Conservation (phyloP, 805 yeast species). For the Starmerella ratchasimensis region DNA sequence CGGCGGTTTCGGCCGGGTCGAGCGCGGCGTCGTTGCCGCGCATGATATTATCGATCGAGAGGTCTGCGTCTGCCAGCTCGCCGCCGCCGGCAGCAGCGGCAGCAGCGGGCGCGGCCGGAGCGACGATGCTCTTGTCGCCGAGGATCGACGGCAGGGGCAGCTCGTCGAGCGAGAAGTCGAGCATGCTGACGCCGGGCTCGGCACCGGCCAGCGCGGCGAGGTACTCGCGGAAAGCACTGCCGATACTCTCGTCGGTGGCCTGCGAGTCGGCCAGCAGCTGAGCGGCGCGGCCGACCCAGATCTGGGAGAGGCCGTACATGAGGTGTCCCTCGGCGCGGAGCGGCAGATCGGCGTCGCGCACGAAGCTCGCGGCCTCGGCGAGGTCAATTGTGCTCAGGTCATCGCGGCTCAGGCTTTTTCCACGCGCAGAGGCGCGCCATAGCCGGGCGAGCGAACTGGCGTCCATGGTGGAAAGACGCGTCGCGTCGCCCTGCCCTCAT, state of each 20-base stretch:
- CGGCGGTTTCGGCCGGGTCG: slow-evolving; percentile 1
- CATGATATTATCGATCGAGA: slow-evolving; percentile 12
- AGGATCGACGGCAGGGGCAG: slow-evolving; percentile 6
- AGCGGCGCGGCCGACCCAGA: slow-evolving; percentile 9
- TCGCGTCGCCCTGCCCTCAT: too few species aligned
- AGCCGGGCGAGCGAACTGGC: slow-evolving; percentile 1
- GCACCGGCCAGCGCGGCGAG: neutral
- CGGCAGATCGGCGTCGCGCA: slow-evolving; percentile 2
- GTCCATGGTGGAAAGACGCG: neutral
- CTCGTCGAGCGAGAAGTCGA: neutral
- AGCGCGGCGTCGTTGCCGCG: slow-evolving; percentile 12
- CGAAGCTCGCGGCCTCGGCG: slow-evolving; percentile 1
- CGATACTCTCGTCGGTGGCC: slow-evolving; percentile 9
- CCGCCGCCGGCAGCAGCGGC: neutral
- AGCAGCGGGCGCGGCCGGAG: neutral
- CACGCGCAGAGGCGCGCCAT: slow-evolving; percentile 11
- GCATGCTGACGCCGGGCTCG: neutral
- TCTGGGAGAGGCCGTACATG: slow-evolving; percentile 15
- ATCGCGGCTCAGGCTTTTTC: slow-evolving; percentile 3
- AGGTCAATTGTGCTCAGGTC: slow-evolving; percentile 4
- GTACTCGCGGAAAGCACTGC: slow-evolving; percentile 10
- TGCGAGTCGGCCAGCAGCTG: slow-evolving; percentile 10
- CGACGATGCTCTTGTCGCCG: neutral
- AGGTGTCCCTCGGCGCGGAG: slow-evolving; percentile 18
- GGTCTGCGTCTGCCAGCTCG: slow-evolving; percentile 2